phyloP scores from a whole-genome alignment of 2,329 filamentous ascomycete genomes.

The Blastomyces parvus region DNA sequence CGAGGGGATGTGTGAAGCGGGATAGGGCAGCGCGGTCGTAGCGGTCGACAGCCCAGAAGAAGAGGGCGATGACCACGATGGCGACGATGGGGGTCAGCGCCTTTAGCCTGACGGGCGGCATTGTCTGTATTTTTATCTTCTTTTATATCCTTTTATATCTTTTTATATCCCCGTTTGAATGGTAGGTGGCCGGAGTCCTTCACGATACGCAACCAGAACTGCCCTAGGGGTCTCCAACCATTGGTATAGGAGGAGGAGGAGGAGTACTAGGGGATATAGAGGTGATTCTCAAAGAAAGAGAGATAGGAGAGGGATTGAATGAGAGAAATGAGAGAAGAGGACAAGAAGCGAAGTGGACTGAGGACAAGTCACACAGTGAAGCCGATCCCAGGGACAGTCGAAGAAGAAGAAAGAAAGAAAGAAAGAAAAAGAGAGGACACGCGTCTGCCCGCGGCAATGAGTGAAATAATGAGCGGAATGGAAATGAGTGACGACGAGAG shows the following conservation, averaged over 20 bases:
- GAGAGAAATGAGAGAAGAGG: conserved; percentile 15
- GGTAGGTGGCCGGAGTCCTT: not conserved
- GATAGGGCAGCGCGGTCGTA: conserved; percentile 31
- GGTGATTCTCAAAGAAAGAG: not conserved
- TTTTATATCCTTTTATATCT: not conserved
- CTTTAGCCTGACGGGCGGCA: conserved; percentile 29
- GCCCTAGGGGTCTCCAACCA: too few species aligned
- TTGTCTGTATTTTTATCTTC: not conserved
- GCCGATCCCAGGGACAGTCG: not conserved
- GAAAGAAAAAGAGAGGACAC: not conserved
- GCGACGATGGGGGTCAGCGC: conserved; percentile 32
- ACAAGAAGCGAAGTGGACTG: not conserved
- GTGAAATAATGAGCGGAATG: too few species aligned
- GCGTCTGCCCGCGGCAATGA: too few species aligned
- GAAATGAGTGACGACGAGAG: too few species aligned
- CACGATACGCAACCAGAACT: too few species aligned
- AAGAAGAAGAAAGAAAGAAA: not conserved
- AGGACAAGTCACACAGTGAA: not conserved
- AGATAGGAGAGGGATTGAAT: conserved; percentile 14
- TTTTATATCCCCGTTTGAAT: not conserved
- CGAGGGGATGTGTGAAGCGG: conserved; percentile 30
- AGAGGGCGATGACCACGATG: conserved; percentile 31
- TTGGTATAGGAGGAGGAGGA: not conserved
- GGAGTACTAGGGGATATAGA: not conserved
- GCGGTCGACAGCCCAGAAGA: conserved; percentile 34